Percentiles rank a stretch among this genome's conserved stretches.
Evolutionary conservation across 139 green algal species (phyloP).

Genomic region (Volvox africanus): DNA sequence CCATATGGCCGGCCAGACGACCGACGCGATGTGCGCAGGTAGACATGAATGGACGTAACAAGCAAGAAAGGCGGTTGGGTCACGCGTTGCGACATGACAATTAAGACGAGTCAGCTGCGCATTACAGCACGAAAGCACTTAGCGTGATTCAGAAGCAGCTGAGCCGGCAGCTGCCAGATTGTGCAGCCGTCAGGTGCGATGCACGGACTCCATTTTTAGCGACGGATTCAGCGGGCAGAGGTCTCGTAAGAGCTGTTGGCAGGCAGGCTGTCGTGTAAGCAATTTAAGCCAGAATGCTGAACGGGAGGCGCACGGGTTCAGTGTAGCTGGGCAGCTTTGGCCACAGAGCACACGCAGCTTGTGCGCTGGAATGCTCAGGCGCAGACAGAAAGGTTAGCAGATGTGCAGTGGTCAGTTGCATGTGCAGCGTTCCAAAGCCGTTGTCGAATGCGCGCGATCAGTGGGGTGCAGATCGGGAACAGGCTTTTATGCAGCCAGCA

Average conservation of each 20-base stretch:
- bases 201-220: background rate
- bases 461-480: background rate
- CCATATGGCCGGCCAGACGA: slow-evolving; percentile 38
- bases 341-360: slow-evolving; percentile 11
- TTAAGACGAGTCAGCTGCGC: background rate
- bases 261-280: slow-evolving; percentile 1
- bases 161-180: background rate
- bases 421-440: background rate
- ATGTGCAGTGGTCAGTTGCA: slow-evolving; percentile 14
- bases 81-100: no score
- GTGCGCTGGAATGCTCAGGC: background rate
- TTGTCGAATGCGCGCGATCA: background rate
- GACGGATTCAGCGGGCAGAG: no score
- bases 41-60: background rate
- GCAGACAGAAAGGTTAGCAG: background rate
- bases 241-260: background rate
- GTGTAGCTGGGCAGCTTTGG: slow-evolving; percentile 5
- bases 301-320: background rate
- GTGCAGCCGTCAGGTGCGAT: background rate
- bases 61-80: no score
- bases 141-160: background rate
- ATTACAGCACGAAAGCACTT: background rate
- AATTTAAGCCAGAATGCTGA: background rate
- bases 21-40: slow-evolving; percentile 41
- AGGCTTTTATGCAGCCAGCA: slow-evolving; percentile 1